These are phyloP conservation scores for Lepiota venenata DNA, from an alignment of 768 basidiomycete species.

Conservation along the genomic window DNA sequence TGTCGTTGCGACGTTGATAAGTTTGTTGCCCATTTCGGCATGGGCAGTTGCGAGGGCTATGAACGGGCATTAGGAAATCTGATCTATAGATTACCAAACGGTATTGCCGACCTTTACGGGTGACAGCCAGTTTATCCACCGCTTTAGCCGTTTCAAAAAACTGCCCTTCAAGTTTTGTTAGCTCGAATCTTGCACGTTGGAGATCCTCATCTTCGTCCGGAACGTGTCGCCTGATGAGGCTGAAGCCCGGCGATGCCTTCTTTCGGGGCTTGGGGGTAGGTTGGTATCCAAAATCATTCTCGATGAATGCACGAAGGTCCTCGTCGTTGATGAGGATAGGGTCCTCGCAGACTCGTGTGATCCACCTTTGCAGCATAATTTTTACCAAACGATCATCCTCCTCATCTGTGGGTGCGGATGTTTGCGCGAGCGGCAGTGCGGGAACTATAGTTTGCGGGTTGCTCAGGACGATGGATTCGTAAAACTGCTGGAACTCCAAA, in stretches of 20 bases:
- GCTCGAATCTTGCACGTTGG: slow-evolving; percentile 83
- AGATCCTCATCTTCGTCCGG: slow-evolving; percentile 96
- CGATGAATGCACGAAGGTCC: slow-evolving; percentile 91
- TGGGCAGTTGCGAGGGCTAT: slow-evolving; percentile 76
- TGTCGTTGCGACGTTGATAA: slow-evolving; percentile 84
- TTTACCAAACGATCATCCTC: slow-evolving; percentile 96
- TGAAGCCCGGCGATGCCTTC: slow-evolving; percentile 73
- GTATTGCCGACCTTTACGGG: slow-evolving; percentile 63
- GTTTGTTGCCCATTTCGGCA: slow-evolving; percentile 90
- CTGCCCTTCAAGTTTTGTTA: slow-evolving; percentile 88
- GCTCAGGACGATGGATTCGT: slow-evolving; percentile 82
- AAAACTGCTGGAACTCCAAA: slow-evolving; percentile 91
- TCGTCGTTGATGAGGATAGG: slow-evolving; percentile 86
- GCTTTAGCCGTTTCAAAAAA: slow-evolving; percentile 93
- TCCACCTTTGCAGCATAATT: slow-evolving; percentile 94
- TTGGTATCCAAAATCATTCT: slow-evolving; percentile 96
- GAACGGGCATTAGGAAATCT: not conserved
- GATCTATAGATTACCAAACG: not conserved
- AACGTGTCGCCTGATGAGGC: slow-evolving; percentile 72
- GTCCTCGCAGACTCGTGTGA: slow-evolving; percentile 90
- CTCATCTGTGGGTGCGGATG: slow-evolving; percentile 95
- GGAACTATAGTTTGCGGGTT: slow-evolving; percentile 97
- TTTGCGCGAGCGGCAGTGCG: slow-evolving; percentile 93
- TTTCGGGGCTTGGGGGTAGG: slow-evolving; percentile 73
- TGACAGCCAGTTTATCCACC: slow-evolving; percentile 79